These are phyloP conservation scores for Colletotrichum caudatum DNA, from an alignment of 2,329 filamentous ascomycete species.

Conservation along the genomic window DNA sequence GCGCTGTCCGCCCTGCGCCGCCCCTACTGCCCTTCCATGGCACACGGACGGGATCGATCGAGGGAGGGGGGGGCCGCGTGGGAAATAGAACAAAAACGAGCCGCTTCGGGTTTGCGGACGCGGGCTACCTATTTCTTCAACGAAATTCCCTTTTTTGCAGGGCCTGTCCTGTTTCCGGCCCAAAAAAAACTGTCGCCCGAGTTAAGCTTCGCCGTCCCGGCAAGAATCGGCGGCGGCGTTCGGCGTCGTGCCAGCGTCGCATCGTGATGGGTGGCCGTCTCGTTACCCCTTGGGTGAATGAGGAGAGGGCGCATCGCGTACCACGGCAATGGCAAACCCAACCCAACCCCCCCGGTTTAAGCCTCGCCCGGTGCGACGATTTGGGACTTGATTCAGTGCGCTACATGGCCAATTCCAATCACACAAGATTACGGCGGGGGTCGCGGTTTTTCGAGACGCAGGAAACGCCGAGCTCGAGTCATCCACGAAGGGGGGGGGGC, in stretches of 20 bases:
- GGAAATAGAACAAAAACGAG: background rate
- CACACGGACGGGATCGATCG: conserved; percentile 35
- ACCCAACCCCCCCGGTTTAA: no score
- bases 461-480: conserved; percentile 13
- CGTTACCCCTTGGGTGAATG: background rate
- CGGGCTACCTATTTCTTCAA: background rate
- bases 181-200: background rate
- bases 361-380: no score
- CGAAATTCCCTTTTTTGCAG: conserved; percentile 1
- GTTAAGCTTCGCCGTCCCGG: background rate
- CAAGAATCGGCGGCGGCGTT: conserved; percentile 1
- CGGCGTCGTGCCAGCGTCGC: background rate
- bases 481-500: conserved; percentile 41
- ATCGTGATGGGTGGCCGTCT: background rate
- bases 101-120: background rate
- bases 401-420: background rate
- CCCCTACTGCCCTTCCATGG: conserved; percentile 12
- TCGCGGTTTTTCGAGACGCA: background rate
- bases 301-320: background rate
- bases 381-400: conserved; percentile 7
- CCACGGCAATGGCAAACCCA: background rate
- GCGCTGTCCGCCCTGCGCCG: background rate
- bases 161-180: conserved; percentile 3
- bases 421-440: background rate
- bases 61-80: conserved; percentile 35